A percentile compares a stretch with the other conserved stretches of the same genome.
Conservation (phyloP, 2,329 filamentous ascomycete genomes). For the Akanthomyces uredinophilus region DNA sequence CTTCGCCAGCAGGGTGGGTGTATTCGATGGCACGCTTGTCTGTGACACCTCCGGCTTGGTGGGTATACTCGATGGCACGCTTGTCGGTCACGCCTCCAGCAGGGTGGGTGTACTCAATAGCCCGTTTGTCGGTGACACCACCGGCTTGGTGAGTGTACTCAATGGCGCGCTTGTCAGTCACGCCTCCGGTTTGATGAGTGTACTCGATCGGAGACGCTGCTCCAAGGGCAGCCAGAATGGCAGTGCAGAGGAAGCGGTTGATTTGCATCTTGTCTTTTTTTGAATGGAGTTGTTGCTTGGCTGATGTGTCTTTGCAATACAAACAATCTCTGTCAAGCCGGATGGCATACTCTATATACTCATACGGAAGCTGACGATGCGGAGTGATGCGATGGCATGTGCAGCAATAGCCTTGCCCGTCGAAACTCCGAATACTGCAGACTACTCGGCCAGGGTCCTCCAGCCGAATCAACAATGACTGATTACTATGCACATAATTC, state of each 20-base stretch:
- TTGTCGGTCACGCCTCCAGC: neutral
- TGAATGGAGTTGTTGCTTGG: neutral
- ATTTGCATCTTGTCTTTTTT: neutral
- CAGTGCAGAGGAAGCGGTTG: neutral
- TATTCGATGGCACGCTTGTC: neutral
- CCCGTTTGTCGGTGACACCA: neutral
- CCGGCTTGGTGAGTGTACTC: neutral
- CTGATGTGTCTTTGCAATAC: neutral
- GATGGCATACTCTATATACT: neutral
- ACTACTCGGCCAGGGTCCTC: too few relatives aligned
- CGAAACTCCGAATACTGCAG: too few relatives aligned
- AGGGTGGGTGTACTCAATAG: neutral
- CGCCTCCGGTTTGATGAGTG: neutral
- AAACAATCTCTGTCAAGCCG: neutral
- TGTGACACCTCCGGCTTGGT: neutral
- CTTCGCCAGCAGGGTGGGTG: neutral
- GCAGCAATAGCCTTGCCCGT: too few relatives aligned
- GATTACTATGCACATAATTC: too few relatives aligned
- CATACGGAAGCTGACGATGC: too few relatives aligned
- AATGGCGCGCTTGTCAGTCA: neutral
- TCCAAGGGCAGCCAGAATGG: conserved; percentile 2
- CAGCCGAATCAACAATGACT: too few relatives aligned
- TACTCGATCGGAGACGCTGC: neutral
- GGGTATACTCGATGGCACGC: neutral
- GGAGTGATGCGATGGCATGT: too few relatives aligned